phyloP scores from a whole-genome alignment of 441 rosid species.

The Eutrema salsugineum region DNA sequence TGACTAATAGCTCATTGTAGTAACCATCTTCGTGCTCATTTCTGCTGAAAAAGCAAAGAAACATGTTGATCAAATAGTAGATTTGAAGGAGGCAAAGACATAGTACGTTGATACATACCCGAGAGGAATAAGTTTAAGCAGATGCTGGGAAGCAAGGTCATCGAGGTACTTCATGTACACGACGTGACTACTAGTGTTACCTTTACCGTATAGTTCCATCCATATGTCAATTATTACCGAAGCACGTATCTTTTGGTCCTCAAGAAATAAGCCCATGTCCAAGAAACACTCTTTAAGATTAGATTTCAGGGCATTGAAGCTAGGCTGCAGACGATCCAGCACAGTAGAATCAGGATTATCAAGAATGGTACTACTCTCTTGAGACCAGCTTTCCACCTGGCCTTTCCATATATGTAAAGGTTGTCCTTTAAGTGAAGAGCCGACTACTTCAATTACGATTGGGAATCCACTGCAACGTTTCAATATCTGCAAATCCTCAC shows the following conservation, averaged over 20 bases:
- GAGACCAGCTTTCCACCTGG: constrained; percentile 29
- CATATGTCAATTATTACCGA: constrained; percentile 54
- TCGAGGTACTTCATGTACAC: constrained; percentile 12
- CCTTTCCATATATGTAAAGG: constrained; percentile 41
- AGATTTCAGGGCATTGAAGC: not conserved
- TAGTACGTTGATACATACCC: not conserved
- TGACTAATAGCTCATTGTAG: constrained; percentile 42
- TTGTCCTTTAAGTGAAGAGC: constrained; percentile 40
- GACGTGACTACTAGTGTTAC: constrained; percentile 8
- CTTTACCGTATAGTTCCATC: constrained; percentile 42
- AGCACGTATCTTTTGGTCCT: constrained; percentile 51
- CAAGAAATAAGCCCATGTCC: constrained; percentile 65
- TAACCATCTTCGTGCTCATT: constrained; percentile 41
- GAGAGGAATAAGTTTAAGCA: no score
- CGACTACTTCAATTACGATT: constrained; percentile 55
- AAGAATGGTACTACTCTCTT: constrained; percentile 31
- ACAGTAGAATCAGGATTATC: not conserved
- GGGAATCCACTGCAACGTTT: constrained; percentile 60
- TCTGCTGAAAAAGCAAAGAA: not conserved
- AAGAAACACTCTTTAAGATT: constrained; percentile 49
- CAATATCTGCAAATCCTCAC: constrained; percentile 44
- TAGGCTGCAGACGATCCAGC: not conserved
- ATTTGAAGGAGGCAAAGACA: not conserved
- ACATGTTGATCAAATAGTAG: not conserved
- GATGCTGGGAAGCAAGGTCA: no score